These are phyloP conservation scores for Fusarium piperis DNA, from an alignment of 2,329 filamentous ascomycete genomes.

Conservation along the genomic window DNA sequence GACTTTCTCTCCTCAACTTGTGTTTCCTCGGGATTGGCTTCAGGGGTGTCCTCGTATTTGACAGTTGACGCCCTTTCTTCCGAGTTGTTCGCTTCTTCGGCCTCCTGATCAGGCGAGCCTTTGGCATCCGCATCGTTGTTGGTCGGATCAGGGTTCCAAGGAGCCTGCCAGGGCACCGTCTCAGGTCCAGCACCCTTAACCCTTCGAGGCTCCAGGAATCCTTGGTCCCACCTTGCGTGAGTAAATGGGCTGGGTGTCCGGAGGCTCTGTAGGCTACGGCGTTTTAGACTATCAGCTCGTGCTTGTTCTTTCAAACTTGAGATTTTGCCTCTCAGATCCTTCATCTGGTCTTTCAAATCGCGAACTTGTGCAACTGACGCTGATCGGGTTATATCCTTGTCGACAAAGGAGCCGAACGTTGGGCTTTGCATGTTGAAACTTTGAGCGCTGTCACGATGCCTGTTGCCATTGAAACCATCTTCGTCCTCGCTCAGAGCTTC, in stretches of 20 bases:
- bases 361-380: slow-evolving; percentile 79
- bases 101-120: background rate
- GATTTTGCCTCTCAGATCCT: slow-evolving; percentile 85
- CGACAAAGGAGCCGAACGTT: slow-evolving; percentile 53
- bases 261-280: slow-evolving; percentile 79
- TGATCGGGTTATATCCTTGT: slow-evolving; percentile 68
- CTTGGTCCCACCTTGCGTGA: slow-evolving; percentile 61
- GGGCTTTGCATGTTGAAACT: slow-evolving; percentile 56
- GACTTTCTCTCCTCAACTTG: background rate
- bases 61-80: slow-evolving; percentile 20
- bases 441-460: slow-evolving; percentile 26
- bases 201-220: slow-evolving; percentile 37
- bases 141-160: slow-evolving; percentile 20
- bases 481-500: slow-evolving; percentile 66
- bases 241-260: slow-evolving; percentile 83
- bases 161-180: slow-evolving; percentile 22
- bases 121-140: slow-evolving; percentile 20
- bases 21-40: background rate
- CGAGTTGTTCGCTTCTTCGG: slow-evolving; percentile 1
- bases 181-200: slow-evolving; percentile 35
- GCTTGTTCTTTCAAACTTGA: slow-evolving; percentile 82
- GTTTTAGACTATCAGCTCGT: slow-evolving; percentile 79
- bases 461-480: slow-evolving; percentile 42
- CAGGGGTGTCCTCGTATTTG: slow-evolving; percentile 8
- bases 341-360: slow-evolving; percentile 83